phyloP scores from a whole-genome alignment of 345 rosid species.

The Hypericum perforatum region DNA sequence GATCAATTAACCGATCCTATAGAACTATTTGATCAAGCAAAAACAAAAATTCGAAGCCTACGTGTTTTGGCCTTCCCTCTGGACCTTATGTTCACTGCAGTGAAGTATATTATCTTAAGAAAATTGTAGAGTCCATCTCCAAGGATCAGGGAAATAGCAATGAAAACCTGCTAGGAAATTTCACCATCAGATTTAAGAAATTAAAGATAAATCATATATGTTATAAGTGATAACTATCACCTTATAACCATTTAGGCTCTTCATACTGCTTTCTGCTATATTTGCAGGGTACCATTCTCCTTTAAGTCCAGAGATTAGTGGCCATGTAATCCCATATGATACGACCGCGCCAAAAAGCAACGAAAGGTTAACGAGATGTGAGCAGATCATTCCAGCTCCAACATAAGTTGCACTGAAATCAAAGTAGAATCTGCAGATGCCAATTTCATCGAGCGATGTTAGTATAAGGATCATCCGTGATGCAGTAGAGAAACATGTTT shows the following conservation, averaged over 20 bases:
- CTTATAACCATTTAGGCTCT: constrained; percentile 84
- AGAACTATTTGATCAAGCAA: too few relatives aligned
- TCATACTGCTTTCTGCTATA: constrained; percentile 60
- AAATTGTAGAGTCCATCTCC: constrained; percentile 95
- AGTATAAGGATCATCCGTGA: constrained; percentile 1
- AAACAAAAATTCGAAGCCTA: constrained; percentile 8
- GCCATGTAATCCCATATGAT: constrained; percentile 98
- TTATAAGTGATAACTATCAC: constrained; percentile 16
- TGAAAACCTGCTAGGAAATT: constrained; percentile 47
- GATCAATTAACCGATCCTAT: too few relatives aligned
- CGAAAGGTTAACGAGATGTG: constrained; percentile 86
- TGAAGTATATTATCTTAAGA: constrained; percentile 55
- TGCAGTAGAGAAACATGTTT: constrained; percentile 2
- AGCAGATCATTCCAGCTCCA: constrained; percentile 97
- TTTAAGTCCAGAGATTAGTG: constrained; percentile 48
- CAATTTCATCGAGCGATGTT: constrained; percentile 13
- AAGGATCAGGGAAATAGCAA: constrained; percentile 71
- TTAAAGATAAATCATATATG: too few relatives aligned
- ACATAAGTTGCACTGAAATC: constrained; percentile 82
- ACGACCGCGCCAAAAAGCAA: constrained; percentile 78
- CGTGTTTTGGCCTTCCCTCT: constrained; percentile 34
- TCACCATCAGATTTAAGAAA: too few relatives aligned
- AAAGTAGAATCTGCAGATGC: constrained; percentile 67
- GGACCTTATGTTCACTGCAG: constrained; percentile 37
- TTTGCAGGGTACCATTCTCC: constrained; percentile 68